Percentiles rank a stretch among this genome's conserved stretches.
These are phyloP conservation scores for Fraxinus sp. DNA, from an alignment of 305 asterid species.

Conservation along the genomic window DNA sequence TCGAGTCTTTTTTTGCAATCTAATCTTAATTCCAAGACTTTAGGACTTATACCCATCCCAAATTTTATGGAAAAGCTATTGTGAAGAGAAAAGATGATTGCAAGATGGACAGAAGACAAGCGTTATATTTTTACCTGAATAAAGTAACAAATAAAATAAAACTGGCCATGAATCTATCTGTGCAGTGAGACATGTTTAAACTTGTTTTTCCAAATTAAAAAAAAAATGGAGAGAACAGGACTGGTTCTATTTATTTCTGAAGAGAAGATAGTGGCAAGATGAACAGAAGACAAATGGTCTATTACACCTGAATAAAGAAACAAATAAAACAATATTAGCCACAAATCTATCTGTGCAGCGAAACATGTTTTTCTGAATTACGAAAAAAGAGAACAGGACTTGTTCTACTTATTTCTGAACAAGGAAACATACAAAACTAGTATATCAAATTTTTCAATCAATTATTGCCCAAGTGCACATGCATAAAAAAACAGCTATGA, in stretches of 20 bases:
- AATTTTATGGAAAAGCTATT: background rate
- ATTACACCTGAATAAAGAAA: background rate
- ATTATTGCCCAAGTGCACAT: slow-evolving; percentile 9
- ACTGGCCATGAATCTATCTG: background rate
- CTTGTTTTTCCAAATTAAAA: background rate
- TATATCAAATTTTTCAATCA: background rate
- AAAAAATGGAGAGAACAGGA: background rate
- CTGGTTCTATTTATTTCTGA: background rate
- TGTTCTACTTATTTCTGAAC: background rate
- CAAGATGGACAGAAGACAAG: background rate
- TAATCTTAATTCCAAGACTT: background rate
- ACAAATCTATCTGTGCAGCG: background rate
- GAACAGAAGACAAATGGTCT: background rate
- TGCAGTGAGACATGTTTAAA: slow-evolving; percentile 7
- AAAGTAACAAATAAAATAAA: background rate
- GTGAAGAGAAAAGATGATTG: background rate
- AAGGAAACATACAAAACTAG: background rate
- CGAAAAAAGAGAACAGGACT: background rate
- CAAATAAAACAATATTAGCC: background rate
- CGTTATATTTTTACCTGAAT: background rate
- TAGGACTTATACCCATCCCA: background rate
- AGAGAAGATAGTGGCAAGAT: background rate
- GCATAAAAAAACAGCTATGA: background rate
- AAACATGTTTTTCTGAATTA: background rate
- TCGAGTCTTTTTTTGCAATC: background rate